Conservation (phyloP, 1,284 basidiomycete genomes). For the Agaricales sp. region DNA sequence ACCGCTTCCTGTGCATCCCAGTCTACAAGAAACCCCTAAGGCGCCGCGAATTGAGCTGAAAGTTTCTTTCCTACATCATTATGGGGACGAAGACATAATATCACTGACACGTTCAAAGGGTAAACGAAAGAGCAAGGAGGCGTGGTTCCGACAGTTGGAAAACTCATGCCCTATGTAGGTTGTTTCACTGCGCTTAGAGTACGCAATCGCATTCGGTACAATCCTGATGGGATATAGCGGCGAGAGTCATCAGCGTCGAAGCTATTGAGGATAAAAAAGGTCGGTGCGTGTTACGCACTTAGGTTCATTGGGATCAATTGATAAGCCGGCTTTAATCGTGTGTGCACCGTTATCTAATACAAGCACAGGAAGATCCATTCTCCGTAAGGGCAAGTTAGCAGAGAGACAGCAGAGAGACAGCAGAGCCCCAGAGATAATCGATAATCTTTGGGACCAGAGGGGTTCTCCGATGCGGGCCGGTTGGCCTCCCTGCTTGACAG, state of each 20-base stretch:
- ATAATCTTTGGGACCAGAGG: too few species aligned
- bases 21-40: conserved; percentile 79
- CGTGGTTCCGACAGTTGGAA: conserved; percentile 62
- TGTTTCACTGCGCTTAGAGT: conserved; percentile 69
- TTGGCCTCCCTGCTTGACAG: too few species aligned
- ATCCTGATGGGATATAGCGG: conserved; percentile 32
- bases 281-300: conserved; percentile 4
- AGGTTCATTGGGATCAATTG: conserved; percentile 19
- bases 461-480: too few species aligned
- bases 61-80: conserved; percentile 7
- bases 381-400: too few species aligned
- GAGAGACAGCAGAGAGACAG: too few species aligned
- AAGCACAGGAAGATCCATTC: conserved; percentile 44
- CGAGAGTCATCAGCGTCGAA: conserved; percentile 4
- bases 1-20: conserved; percentile 90
- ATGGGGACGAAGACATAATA: not conserved
- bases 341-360: conserved; percentile 83
- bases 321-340: conserved; percentile 65
- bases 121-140: conserved; percentile 69
- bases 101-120: conserved; percentile 75
- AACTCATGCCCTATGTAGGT: conserved; percentile 81
- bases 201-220: conserved; percentile 69
- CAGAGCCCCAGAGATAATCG: too few species aligned
- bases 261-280: not conserved
- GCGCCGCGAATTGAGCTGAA: conserved; percentile 10